phyloP scores from a whole-genome alignment of 352 stramenopile species.

The Phytophthora colocasiae region DNA sequence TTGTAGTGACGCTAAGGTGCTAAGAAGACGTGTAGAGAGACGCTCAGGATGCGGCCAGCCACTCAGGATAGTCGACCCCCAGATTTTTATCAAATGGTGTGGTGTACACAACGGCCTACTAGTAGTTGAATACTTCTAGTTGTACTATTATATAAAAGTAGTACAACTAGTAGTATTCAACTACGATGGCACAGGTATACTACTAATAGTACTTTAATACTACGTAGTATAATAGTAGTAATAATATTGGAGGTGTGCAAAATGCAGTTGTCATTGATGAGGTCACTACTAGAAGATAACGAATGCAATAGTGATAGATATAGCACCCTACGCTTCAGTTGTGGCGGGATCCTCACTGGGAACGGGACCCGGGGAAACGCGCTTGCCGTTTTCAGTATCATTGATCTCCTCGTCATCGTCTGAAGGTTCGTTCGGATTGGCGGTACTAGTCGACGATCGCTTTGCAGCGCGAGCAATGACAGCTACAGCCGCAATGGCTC shows the following conservation, averaged over 20 bases:
- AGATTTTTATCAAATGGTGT: conserved; percentile 12
- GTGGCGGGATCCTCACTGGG: conserved; percentile 14
- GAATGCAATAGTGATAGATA: neutral
- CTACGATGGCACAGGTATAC: no score
- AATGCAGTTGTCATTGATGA: neutral
- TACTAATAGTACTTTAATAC: no score
- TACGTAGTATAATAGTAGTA: no score
- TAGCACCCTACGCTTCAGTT: conserved; percentile 24
- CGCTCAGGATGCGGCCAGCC: neutral
- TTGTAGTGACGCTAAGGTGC: neutral
- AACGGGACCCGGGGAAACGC: conserved; percentile 23
- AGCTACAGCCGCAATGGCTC: conserved; percentile 38
- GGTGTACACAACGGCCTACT: no score
- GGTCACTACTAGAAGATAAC: neutral
- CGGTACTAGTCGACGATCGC: conserved; percentile 14
- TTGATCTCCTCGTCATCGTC: conserved; percentile 28
- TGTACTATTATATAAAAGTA: no score
- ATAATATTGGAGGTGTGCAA: no score
- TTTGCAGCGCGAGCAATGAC: conserved; percentile 37
- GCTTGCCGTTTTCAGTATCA: conserved; percentile 26
- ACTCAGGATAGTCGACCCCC: conserved; percentile 5
- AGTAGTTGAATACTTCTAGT: no score
- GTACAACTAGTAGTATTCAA: no score
- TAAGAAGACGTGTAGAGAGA: conserved; percentile 2
- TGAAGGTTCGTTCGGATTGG: conserved; percentile 18